These are phyloP conservation scores for Boletus coccyginus DNA, from an alignment of 768 basidiomycete genomes.

Conservation along the genomic window DNA sequence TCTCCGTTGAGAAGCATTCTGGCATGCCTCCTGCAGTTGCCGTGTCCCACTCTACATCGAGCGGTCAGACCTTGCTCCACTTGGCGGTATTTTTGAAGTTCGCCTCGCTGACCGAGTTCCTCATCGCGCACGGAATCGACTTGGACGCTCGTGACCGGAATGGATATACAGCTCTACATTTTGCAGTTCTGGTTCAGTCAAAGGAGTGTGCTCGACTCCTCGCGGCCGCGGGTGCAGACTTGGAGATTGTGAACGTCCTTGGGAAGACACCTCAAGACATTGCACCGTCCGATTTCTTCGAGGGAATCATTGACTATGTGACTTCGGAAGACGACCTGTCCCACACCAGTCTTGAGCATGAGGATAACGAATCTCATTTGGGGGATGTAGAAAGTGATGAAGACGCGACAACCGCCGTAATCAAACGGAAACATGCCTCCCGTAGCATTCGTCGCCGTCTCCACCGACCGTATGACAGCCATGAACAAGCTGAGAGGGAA, in stretches of 20 bases:
- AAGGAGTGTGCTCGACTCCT: constrained; percentile 63
- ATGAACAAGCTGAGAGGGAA: constrained; percentile 12
- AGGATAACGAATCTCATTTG: constrained; percentile 60
- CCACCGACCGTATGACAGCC: constrained; percentile 13
- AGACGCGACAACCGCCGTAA: constrained; percentile 36
- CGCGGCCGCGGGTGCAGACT: constrained; percentile 77
- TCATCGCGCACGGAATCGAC: constrained; percentile 71
- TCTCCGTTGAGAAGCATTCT: constrained; percentile 44
- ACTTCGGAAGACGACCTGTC: constrained; percentile 24
- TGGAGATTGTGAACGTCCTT: constrained; percentile 67
- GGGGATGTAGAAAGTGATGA: constrained; percentile 71
- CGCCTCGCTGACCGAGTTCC: constrained; percentile 62
- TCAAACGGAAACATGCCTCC: constrained; percentile 30
- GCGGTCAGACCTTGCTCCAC: constrained; percentile 87
- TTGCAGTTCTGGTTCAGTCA: constrained; percentile 69
- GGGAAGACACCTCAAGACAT: constrained; percentile 72
- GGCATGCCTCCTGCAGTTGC: constrained; percentile 48
- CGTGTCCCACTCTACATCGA: constrained; percentile 66
- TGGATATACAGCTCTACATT: constrained; percentile 88
- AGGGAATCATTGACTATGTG: constrained; percentile 27
- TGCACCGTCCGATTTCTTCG: constrained; percentile 45
- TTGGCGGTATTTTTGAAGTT: constrained; percentile 81
- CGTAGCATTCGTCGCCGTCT: constrained; percentile 35
- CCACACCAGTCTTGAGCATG: constrained; percentile 26
- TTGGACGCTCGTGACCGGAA: constrained; percentile 84